These are phyloP conservation scores for Nannochloropsis gaditana DNA, from an alignment of 108 stramenopile genomes.

Conservation along the genomic window DNA sequence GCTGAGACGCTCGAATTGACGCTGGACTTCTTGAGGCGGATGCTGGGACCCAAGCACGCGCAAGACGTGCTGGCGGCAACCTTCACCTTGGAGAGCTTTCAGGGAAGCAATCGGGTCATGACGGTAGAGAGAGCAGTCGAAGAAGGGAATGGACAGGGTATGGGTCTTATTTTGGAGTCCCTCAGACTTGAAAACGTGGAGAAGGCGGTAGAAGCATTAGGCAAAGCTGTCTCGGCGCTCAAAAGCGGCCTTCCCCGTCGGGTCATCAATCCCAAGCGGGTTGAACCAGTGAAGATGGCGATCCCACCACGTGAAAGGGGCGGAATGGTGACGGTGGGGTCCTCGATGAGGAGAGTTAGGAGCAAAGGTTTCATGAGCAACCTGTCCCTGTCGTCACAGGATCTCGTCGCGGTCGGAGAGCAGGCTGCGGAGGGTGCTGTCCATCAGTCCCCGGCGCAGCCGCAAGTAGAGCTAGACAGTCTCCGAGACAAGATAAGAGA, in stretches of 20 bases:
- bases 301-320: not conserved
- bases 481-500: slow-evolving; percentile 80
- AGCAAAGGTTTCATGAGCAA: slow-evolving; percentile 23
- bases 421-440: slow-evolving; percentile 8
- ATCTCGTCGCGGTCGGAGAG: slow-evolving; percentile 20
- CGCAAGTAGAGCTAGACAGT: slow-evolving; percentile 59
- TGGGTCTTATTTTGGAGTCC: not conserved
- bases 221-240: slow-evolving; percentile 2
- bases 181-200: not conserved
- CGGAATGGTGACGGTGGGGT: not conserved
- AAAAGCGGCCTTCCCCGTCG: slow-evolving; percentile 2
- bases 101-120: not conserved
- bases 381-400: slow-evolving; percentile 18
- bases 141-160: not conserved
- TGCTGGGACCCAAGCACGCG: slow-evolving; percentile 55
- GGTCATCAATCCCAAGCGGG: not conserved
- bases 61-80: slow-evolving; percentile 53
- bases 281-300: not conserved
- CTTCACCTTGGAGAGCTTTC: not conserved
- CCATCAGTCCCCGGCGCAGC: not conserved
- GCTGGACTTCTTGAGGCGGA: not conserved
- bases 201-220: not conserved
- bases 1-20: slow-evolving; percentile 4
- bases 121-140: not conserved
- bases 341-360: not conserved